These are phyloP conservation scores for Zygosaccharomyces kombuchaensis DNA, from an alignment of 805 yeast genomes.

Conservation along the genomic window DNA sequence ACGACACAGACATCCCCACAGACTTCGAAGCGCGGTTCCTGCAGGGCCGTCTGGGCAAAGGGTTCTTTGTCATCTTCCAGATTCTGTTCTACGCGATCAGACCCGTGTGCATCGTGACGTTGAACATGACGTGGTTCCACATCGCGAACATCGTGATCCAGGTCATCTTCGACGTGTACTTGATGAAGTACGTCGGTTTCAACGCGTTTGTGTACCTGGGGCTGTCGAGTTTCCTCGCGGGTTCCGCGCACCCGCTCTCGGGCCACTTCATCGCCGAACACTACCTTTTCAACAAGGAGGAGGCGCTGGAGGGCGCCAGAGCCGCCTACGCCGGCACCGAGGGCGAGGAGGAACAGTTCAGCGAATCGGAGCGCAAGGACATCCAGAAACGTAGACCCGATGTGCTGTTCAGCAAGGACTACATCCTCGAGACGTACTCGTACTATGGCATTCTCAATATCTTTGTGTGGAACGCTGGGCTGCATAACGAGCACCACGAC, in stretches of 20 bases:
- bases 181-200: conserved; percentile 60
- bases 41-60: conserved; percentile 77
- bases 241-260: conserved; percentile 89
- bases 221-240: conserved; percentile 78
- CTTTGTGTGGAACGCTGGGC: conserved; percentile 89
- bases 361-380: conserved; percentile 7
- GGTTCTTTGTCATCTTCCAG: conserved; percentile 87
- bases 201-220: conserved; percentile 62
- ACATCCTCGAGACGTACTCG: conserved; percentile 73
- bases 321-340: conserved; percentile 25
- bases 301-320: conserved; percentile 19
- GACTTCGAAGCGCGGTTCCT: conserved; percentile 66
- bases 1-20: conserved; percentile 89
- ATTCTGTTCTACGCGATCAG: conserved; percentile 84
- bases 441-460: conserved; percentile 78
- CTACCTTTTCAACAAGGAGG: conserved; percentile 63
- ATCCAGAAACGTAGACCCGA: conserved; percentile 9
- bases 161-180: conserved; percentile 49
- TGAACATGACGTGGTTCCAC: conserved; percentile 73
- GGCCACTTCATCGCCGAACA: conserved; percentile 97
- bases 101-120: conserved; percentile 78
- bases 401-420: conserved; percentile 12
- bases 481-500: conserved; percentile 93
- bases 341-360: conserved; percentile 8
- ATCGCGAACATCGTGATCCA: conserved; percentile 59